Base-by-base conservation (phyloP, 495 filamentous ascomycete species). In the Aspergillus indologenus region DNA sequence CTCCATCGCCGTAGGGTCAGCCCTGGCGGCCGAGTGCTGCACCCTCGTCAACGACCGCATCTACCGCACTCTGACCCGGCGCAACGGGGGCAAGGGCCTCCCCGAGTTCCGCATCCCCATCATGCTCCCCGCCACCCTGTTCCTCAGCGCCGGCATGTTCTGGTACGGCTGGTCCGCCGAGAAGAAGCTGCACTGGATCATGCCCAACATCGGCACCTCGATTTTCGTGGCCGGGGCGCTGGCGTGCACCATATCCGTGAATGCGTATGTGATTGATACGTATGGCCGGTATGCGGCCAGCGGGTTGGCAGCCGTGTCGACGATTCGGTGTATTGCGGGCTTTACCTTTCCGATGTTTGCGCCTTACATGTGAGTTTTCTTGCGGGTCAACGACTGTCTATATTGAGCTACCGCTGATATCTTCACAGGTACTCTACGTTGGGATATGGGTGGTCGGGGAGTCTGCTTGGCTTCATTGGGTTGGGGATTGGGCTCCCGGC, bases 321-420 rank as follows among this genome's bases (percentile, higher is more conserved):
- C 91, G 8, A 63, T 92, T 56, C 78, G 90, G 22, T 83, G 75
- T 22, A 46, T 91, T 18, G 83, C 85, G 1, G 89, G 88, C 2
- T 91, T 91, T 67, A 79, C 78, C 5, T 92, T 94, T 55, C 90
- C 90, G 17, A 72, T 94, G 5, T 92, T 92, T 62, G 86, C 87
- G 3, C 87, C 86, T 2, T 73, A 71, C n/a, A 52, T 58, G 56
- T 29, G 26, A 29, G 26, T 29, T 29, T 29, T 29, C 26, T 29
- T 29, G 4, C 4, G 26, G 26, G 26, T 29, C 26, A 29, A 29
- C n/a, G n/a, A n/a, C n/a, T n/a, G n/a, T n/a, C n/a, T n/a, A n/a
- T 29, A 9, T 29, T 29, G 26, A 29, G 26, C n/a, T n/a, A n/a
- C n/a, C n/a, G 26, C 26, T 29, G 26, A 29, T 29, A 9, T 29